These are phyloP conservation scores for Escovopsis weberi DNA, from an alignment of 2,329 filamentous ascomycete species.

Conservation along the genomic window DNA sequence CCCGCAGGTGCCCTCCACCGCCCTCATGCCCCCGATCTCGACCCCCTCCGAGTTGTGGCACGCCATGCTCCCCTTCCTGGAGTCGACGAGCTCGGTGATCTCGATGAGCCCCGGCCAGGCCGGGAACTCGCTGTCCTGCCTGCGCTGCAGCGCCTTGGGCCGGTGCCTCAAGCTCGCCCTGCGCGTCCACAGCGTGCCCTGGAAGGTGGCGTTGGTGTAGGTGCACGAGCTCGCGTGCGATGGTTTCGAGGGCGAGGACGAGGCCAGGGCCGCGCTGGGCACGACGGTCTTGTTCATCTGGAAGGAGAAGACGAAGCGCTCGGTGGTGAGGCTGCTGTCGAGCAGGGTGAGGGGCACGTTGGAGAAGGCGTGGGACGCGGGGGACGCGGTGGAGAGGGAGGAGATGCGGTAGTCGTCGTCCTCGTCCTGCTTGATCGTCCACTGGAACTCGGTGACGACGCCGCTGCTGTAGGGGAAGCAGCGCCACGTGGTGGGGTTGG, in stretches of 20 bases:
- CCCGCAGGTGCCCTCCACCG: conserved; percentile 20
- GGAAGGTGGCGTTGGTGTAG: conserved; percentile 40
- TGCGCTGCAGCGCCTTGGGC: background rate
- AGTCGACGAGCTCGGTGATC: conserved; percentile 34
- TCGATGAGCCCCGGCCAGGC: conserved; percentile 45
- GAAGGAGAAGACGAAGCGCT: conserved; percentile 45
- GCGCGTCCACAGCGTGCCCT: conserved; percentile 45
- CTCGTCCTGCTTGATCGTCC: conserved; percentile 35
- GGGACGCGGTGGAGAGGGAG: conserved; percentile 40
- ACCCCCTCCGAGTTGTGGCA: conserved; percentile 31
- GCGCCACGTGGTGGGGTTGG: conserved; percentile 42
- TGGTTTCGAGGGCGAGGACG: conserved; percentile 6
- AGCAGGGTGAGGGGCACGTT: conserved; percentile 35
- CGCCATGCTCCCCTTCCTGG: conserved; percentile 29
- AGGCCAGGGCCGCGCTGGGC: conserved; percentile 28
- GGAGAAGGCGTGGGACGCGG: conserved; percentile 40
- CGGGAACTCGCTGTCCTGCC: background rate
- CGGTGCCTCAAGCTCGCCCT: conserved; percentile 11
- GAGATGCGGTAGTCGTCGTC: conserved; percentile 35
- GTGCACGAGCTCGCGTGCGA: conserved; percentile 38
- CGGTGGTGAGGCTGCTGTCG: conserved; percentile 30
- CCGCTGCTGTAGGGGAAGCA: conserved; percentile 41
- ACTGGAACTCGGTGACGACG: conserved; percentile 40
- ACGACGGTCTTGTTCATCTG: conserved; percentile 36
- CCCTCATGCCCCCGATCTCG: conserved; percentile 22